phyloP scores from a whole-genome alignment of 495 filamentous ascomycete genomes.

The Penicillium verhagenii region DNA sequence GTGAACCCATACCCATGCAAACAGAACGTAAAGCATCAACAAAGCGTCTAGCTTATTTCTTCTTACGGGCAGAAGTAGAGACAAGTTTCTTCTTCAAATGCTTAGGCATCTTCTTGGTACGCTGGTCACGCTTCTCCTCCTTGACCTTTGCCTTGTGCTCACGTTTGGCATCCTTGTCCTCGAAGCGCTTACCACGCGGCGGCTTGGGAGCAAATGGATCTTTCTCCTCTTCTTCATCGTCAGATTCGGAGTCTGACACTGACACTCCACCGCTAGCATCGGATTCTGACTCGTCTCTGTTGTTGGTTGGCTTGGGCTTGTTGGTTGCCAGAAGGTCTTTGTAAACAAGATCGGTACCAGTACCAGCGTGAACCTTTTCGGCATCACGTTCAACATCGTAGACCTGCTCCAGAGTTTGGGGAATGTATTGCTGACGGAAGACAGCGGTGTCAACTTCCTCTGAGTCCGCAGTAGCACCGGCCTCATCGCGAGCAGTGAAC shows the following conservation, averaged over 20 bases:
- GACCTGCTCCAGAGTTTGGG: conserved; percentile 88
- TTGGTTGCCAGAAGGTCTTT: conserved; percentile 69
- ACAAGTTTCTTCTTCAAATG: conserved; percentile 73
- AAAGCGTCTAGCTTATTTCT: conserved; percentile 32
- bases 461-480: conserved; percentile 37
- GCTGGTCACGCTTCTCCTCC: conserved; percentile 87
- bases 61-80: conserved; percentile 42
- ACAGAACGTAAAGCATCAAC: conserved; percentile 11
- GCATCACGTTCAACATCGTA: conserved; percentile 94
- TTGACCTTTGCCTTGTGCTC: conserved; percentile 88
- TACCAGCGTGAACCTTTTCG: conserved; percentile 67
- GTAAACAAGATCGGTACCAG: conserved; percentile 75
- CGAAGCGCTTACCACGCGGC: conserved; percentile 84
- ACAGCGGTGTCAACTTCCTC: conserved; percentile 81
- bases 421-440: conserved; percentile 93
- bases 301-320: conserved; percentile 48
- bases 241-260: conserved; percentile 45
- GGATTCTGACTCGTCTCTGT: conserved; percentile 40
- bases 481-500: conserved; percentile 43
- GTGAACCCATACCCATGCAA: conserved; percentile 15
- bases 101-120: conserved; percentile 95
- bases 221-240: conserved; percentile 42
- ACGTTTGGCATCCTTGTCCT: conserved; percentile 88
- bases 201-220: conserved; percentile 60
- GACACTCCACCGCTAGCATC: conserved; percentile 51